Percentiles rank a stretch among this genome's conserved stretches.
phyloP scores from a whole-genome alignment of 176 grass and related monocot genomes.

The Phoenix roebelenii region DNA sequence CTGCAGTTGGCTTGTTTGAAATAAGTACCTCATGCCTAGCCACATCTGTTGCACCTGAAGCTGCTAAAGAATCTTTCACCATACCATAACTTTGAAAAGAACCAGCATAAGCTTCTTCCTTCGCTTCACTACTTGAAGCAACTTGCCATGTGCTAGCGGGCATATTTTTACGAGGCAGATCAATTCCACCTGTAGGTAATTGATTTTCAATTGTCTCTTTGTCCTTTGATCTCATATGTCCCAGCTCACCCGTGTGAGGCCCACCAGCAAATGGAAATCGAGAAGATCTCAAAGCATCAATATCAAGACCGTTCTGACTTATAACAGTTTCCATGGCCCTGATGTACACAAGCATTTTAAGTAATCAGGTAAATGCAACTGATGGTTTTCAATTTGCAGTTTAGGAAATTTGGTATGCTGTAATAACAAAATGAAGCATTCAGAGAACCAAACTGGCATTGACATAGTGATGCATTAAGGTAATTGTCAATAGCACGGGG shows the following conservation, averaged over 20 bases:
- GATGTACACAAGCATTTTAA: background rate
- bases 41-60: slow-evolving; percentile 40
- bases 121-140: slow-evolving; percentile 46
- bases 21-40: slow-evolving; percentile 33
- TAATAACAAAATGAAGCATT: no score
- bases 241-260: slow-evolving; percentile 46
- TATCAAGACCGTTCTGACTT: slow-evolving; percentile 89
- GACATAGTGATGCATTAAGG: no score
- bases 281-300: slow-evolving; percentile 63
- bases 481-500: no score
- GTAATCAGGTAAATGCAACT: no score
- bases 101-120: slow-evolving; percentile 22
- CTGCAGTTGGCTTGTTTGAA: slow-evolving; percentile 24
- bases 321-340: slow-evolving; percentile 98
- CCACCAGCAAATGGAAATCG: slow-evolving; percentile 60
- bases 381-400: no score
- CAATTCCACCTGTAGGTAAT: slow-evolving; percentile 39
- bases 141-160: slow-evolving; percentile 55
- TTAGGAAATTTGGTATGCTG: no score
- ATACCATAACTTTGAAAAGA: slow-evolving; percentile 16
- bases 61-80: slow-evolving; percentile 24
- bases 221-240: slow-evolving; percentile 51
- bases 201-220: slow-evolving; percentile 57
- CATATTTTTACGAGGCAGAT: slow-evolving; percentile 41
- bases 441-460: no score